phyloP scores from a whole-genome alignment of 2,329 filamentous ascomycete genomes.

The Trichoderma simmonsii region DNA sequence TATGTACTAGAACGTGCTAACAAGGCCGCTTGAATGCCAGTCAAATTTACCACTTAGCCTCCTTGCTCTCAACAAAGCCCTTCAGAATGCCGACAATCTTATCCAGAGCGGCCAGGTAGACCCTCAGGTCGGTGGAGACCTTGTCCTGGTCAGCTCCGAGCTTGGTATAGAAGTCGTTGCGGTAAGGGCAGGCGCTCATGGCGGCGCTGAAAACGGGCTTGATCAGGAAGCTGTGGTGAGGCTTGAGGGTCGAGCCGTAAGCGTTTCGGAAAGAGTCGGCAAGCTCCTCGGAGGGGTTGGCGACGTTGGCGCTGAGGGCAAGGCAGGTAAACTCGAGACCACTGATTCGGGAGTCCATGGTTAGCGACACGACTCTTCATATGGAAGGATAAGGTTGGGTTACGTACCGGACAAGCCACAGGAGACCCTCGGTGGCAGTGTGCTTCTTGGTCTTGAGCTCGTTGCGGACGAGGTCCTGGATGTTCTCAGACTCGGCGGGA shows the following conservation, averaged over 20 bases:
- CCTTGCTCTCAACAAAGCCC: constrained; percentile 53
- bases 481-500: constrained; percentile 72
- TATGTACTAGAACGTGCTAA: constrained; percentile 8
- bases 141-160: constrained; percentile 65
- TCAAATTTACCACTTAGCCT: constrained; percentile 53
- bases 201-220: constrained; percentile 91
- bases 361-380: neutral
- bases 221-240: constrained; percentile 82
- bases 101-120: constrained; percentile 76
- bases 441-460: constrained; percentile 91
- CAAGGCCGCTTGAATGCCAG: neutral
- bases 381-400: neutral
- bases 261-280: constrained; percentile 80
- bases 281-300: constrained; percentile 69
- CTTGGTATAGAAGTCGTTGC: constrained; percentile 90
- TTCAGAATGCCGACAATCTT: constrained; percentile 74
- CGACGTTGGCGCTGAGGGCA: constrained; percentile 74
- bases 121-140: constrained; percentile 61
- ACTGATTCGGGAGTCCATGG: constrained; percentile 42
- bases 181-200: constrained; percentile 90
- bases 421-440: constrained; percentile 78
- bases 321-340: constrained; percentile 92
- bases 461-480: constrained; percentile 81
- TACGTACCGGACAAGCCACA: constrained; percentile 83
- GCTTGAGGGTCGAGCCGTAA: constrained; percentile 85